Conservation (phyloP, 2,329 filamentous ascomycete species). For the Penicillium sp. region DNA sequence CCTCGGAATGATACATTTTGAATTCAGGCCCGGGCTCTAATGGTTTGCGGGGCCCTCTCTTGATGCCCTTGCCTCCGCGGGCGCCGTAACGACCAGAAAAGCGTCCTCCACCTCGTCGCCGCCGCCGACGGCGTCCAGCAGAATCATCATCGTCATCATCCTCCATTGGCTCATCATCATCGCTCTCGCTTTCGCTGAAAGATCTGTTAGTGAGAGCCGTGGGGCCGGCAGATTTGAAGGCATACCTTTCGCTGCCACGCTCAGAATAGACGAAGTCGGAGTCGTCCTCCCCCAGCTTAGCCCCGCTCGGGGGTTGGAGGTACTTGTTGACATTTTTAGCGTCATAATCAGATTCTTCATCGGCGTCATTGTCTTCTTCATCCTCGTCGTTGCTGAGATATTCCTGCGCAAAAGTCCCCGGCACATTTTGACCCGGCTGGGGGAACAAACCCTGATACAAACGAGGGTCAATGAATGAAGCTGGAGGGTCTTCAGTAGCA, state of each 20-base stretch:
- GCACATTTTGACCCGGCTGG: conserved; percentile 1
- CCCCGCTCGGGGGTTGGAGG: conserved; percentile 3
- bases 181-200: conserved; percentile 19
- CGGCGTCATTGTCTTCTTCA: conserved; percentile 11
- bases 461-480: conserved; percentile 31
- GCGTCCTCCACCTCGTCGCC: conserved; percentile 28
- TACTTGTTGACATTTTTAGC: conserved; percentile 4
- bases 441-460: conserved; percentile 27
- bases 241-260: conserved; percentile 27
- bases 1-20: conserved; percentile 44
- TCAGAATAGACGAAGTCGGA: conserved; percentile 23
- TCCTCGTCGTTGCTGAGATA: conserved; percentile 14
- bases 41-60: conserved; percentile 43
- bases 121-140: conserved; percentile 24
- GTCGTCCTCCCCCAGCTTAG: conserved; percentile 19
- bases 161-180: conserved; percentile 13
- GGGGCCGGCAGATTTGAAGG: conserved; percentile 3
- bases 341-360: conserved; percentile 11
- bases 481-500: conserved; percentile 11
- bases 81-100: conserved; percentile 37
- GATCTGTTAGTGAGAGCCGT: background rate
- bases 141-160: conserved; percentile 24
- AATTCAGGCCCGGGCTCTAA: conserved; percentile 46
- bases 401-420: conserved; percentile 1
- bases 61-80: conserved; percentile 43